Evolutionary conservation across 345 rosid species (phyloP), one percentile per base, ranked within the genome.

Genomic region (Cochlearia excelsa): DNA sequence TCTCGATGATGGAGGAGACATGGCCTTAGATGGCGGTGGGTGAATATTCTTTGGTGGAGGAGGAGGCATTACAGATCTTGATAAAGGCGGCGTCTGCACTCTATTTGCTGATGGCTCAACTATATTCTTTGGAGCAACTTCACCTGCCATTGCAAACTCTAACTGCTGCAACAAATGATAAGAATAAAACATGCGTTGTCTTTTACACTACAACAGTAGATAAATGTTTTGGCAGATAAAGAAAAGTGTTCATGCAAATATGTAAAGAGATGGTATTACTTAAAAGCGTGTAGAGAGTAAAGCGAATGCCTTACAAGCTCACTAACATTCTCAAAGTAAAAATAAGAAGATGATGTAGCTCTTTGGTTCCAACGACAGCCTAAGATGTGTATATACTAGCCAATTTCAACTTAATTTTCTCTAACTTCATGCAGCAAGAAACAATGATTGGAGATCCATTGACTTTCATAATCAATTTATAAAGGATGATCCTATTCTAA

Each of bases 1-100:
- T 28, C 46, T 63, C 29, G 76, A 34, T 3, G 78, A 77, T 81
- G 65, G 70, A 61, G 78, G 61, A 33, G 87, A 56, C 8, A 50
- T 48, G 29, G 80, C 76, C 57, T 74, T 86, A 35, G 85, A 84
- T 1, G 73, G 85, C n/a, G 79, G 86, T 2, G 78, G 81, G 23
- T 16, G 23, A 16, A 16, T 16, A 16, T 16, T 16, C 73, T 70
- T 69, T 61, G 84, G 79, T 35, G 81, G 73, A 4, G 80, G 80
- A n/a, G 77, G 68, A 2, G 77, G 73, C 65, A 69, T 69, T 48
- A 68, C 10, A 53, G 67, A 31, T 59, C 67, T 72, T 52, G 73
- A 69, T 46, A 57, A 59, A 59, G 71, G 71, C 3, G 57, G 76
- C 2, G 76, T 68, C 1, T 61, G 78, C 75, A 79, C 63, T 54